Conservation (phyloP, 192 early-diverging fungal genomes). For the Podila clonocystis region DNA sequence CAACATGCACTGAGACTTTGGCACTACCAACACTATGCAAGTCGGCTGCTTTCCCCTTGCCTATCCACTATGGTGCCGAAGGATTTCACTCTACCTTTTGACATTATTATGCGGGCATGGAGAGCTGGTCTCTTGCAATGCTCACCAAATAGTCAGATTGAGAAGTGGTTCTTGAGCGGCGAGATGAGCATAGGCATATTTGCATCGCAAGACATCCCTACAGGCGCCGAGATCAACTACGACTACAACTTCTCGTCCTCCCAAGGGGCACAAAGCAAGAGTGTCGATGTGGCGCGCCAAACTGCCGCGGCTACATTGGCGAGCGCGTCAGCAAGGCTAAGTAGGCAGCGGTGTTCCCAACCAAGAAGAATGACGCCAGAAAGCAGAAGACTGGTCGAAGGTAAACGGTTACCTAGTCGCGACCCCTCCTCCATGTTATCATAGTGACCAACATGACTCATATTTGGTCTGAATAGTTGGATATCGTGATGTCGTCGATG, state of each 20-base stretch:
- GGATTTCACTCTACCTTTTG: slow-evolving; percentile 75
- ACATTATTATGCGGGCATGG: slow-evolving; percentile 65
- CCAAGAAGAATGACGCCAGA: no score
- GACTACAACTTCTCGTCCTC: slow-evolving; percentile 85
- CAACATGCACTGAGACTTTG: no score
- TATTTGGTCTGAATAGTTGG: no score
- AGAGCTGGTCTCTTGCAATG: slow-evolving; percentile 58
- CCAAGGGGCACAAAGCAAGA: slow-evolving; percentile 66
- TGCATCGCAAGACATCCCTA: slow-evolving; percentile 71
- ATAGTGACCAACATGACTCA: no score
- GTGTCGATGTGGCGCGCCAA: slow-evolving; percentile 74
- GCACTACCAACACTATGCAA: no score
- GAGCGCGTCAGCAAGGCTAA: slow-evolving; percentile 24
- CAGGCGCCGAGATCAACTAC: slow-evolving; percentile 78
- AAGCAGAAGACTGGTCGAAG: no score
- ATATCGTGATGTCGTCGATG: no score
- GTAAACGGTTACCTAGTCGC: no score
- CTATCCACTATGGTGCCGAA: slow-evolving; percentile 67
- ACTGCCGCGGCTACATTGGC: slow-evolving; percentile 75
- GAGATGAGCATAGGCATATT: slow-evolving; percentile 84
- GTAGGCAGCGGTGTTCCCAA: no score
- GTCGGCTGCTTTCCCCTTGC: slow-evolving; percentile 57
- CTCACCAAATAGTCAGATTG: slow-evolving; percentile 88
- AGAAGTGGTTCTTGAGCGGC: slow-evolving; percentile 85
- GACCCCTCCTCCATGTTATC: no score